Evolutionary conservation across 2,329 filamentous ascomycete species (phyloP), one percentile per base, ranked within the genome.

Genomic region (Stagonosporopsis cucurbitacearum): DNA sequence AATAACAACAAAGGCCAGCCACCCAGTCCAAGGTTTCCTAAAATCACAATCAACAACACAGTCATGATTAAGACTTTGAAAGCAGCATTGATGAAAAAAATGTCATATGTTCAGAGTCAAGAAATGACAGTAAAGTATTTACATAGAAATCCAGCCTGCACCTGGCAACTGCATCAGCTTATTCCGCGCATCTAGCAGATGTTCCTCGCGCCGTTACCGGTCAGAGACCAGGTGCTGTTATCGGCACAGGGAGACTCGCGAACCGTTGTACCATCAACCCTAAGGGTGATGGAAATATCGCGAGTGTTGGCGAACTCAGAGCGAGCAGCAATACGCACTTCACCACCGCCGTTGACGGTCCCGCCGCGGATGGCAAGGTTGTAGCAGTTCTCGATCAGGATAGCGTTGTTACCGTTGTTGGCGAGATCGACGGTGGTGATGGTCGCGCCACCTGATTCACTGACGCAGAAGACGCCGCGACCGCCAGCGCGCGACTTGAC

Each of bases 351-450:
- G 23, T 77, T 79, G 22, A 86, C 79, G 2, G 75, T 81, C 0
- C 84, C 84, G 17, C 79, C 78, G 2, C 66, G 70, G 65, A 86
- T 84, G 1, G 73, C 70, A 28, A 86, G 59, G 47, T 82, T 82
- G 67, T 86, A 85, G 73, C 84, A 86, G 69, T 86, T 86, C 76
- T 86, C 83, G 25, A 86, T 81, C 1, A 86, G 75, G 19, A 86
- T 77, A 0, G 83, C 80, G 53, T 86, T 85, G 65, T 82, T 84
- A 0, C 79, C 83, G 43, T 84, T 86, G 60, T 75, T 71, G 0
- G 81, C 77, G 1, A 86, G 74, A 59, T 85, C 82, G 17, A 85
- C 71, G 4, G 59, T 74, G 8, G 67, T 69, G 51, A 86, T 86
- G 8, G 77, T 78, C 2, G 76, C 81, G n/a, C 73, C 84, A 1